Evolutionary conservation across 2,329 filamentous ascomycete genomes (phyloP).

Genomic region (Zopfia rhizophila): DNA sequence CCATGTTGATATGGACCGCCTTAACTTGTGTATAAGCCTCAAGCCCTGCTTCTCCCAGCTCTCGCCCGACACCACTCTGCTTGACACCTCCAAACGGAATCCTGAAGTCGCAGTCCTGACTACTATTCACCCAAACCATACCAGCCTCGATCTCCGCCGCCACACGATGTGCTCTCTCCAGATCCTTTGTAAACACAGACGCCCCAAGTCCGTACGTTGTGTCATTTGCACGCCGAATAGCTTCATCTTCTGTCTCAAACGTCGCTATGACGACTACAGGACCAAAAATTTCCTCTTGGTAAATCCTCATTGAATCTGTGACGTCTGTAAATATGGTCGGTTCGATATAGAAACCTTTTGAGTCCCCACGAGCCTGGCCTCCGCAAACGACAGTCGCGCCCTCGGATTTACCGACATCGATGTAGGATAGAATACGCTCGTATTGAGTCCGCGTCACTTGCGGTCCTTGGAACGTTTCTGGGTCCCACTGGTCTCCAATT

Average conservation of each 20-base stretch:
- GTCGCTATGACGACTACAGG: conserved; percentile 71
- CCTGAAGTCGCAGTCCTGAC: conserved; percentile 53
- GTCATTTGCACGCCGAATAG: conserved; percentile 57
- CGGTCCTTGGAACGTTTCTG: conserved; percentile 56
- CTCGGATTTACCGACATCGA: conserved; percentile 56
- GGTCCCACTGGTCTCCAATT: conserved; percentile 56
- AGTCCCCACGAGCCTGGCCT: conserved; percentile 47
- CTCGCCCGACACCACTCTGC: conserved; percentile 65
- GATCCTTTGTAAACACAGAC: conserved; percentile 63
- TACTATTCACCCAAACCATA: conserved; percentile 63
- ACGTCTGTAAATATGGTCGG: conserved; percentile 68
- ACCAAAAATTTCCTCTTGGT: conserved; percentile 67
- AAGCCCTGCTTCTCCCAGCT: conserved; percentile 46
- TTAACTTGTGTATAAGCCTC: conserved; percentile 25
- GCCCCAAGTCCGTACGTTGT: conserved; percentile 60
- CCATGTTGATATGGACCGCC: conserved; percentile 24
- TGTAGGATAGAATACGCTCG: conserved; percentile 55
- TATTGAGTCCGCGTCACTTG: conserved; percentile 59
- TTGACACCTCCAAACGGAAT: conserved; percentile 68
- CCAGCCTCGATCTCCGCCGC: conserved; percentile 60
- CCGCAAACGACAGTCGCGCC: conserved; percentile 62
- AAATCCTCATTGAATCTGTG: conserved; percentile 62
- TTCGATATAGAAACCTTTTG: conserved; percentile 64
- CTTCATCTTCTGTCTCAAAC: conserved; percentile 65
- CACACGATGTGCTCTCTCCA: conserved; percentile 56